These are phyloP conservation scores for Pichia sp. DNA, from an alignment of 1,139 yeast species.

Conservation along the genomic window DNA sequence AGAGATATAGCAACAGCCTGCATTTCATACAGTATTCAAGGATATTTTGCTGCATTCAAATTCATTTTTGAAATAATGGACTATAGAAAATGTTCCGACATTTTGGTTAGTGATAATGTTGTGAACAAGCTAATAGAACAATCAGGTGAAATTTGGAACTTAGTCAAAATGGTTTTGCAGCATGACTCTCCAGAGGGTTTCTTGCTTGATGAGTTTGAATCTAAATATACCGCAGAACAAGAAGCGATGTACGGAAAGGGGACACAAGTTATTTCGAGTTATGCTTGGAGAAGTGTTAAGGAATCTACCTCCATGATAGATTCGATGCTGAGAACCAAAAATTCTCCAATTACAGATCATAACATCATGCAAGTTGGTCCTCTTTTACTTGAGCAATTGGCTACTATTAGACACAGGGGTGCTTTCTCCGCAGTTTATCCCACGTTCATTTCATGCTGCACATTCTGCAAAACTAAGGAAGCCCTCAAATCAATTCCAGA, in stretches of 20 bases:
- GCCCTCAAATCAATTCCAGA: conserved; percentile 36
- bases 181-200: conserved; percentile 68
- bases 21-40: conserved; percentile 53
- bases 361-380: conserved; percentile 40
- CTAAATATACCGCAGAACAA: conserved; percentile 33
- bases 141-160: conserved; percentile 46
- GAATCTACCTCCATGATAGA: conserved; percentile 61
- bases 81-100: conserved; percentile 13
- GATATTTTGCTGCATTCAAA: conserved; percentile 55
- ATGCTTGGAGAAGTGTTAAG: conserved; percentile 81
- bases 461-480: conserved; percentile 38
- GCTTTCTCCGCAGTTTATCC: conserved; percentile 88
- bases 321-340: conserved; percentile 33
- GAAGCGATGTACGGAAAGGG: conserved; percentile 46
- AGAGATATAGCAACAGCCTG: conserved; percentile 40
- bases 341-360: conserved; percentile 28
- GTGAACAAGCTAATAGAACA: conserved; percentile 24
- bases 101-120: background rate
- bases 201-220: conserved; percentile 42
- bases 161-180: conserved; percentile 51
- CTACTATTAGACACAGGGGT: conserved; percentile 80
- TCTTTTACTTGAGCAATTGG: conserved; percentile 58
- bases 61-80: conserved; percentile 41
- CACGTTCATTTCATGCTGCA: conserved; percentile 61
- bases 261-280: conserved; percentile 61